A percentile compares a stretch with the other conserved stretches of the same genome.
Evolutionary conservation across 164 flowering plant species (phyloP).

Genomic region (Umbellularia californica): DNA sequence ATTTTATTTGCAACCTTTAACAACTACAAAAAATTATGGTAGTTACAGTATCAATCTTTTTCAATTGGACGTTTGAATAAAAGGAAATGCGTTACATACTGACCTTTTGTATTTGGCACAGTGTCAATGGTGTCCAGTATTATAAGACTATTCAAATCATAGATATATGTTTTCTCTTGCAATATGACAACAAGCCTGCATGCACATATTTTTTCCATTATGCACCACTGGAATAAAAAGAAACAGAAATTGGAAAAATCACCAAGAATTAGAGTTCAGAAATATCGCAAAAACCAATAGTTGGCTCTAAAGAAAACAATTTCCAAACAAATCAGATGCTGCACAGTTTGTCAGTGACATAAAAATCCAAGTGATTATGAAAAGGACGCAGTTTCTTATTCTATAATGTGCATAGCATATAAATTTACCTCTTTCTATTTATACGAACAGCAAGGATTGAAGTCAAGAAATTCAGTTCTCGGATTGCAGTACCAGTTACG

Average conservation of each 20-base stretch:
- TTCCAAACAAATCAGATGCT: not conserved
- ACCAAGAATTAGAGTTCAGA: not conserved
- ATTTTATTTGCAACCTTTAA: not conserved
- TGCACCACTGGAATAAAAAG: not conserved
- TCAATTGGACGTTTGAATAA: not conserved
- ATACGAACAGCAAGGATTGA: constrained; percentile 81
- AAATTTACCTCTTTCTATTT: constrained; percentile 60
- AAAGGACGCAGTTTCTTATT: not conserved
- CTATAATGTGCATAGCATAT: not conserved
- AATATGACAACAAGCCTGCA: constrained; percentile 85
- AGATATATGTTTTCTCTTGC: constrained; percentile 75
- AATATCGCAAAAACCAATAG: not conserved
- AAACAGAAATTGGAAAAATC: not conserved
- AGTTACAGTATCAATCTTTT: not conserved
- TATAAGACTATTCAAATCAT: constrained; percentile 66
- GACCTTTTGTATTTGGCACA: constrained; percentile 78
- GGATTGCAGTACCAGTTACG: constrained; percentile 53
- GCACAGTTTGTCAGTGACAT: not conserved
- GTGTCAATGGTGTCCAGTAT: constrained; percentile 79
- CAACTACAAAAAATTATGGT: not conserved
- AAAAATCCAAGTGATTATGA: not conserved
- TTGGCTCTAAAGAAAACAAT: not conserved
- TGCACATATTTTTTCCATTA: not conserved
- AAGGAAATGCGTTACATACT: constrained; percentile 6
- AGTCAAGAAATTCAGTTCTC: constrained; percentile 80